Percentiles rank a stretch among this genome's conserved stretches.
Conservation (phyloP, 2,329 filamentous ascomycete genomes). For the Fusarium domesticum region DNA sequence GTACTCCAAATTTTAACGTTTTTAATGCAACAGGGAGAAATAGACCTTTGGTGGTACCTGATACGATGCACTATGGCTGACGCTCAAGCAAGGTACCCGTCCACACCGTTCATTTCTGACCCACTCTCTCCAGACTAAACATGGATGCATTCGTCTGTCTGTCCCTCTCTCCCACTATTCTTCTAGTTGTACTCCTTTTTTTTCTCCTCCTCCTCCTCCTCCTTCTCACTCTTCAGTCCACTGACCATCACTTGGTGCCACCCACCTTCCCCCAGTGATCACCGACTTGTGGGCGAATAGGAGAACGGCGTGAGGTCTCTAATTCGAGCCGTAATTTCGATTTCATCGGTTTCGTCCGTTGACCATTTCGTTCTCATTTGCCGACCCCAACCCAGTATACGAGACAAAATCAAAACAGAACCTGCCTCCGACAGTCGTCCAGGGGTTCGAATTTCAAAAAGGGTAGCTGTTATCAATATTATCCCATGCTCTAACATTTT, state of each 20-base stretch:
- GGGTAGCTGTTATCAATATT: too few relatives aligned
- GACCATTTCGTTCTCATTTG: constrained; percentile 1
- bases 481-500: not conserved
- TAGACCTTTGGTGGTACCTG: constrained; percentile 17
- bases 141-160: not conserved
- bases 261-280: constrained; percentile 8
- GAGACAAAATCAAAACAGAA: constrained; percentile 3
- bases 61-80: constrained; percentile 12
- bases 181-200: too few relatives aligned
- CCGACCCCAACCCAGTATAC: not conserved
- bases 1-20: too few relatives aligned
- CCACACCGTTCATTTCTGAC: not conserved
- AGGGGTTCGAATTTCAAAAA: constrained; percentile 13
- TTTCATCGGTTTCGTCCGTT: constrained; percentile 8
- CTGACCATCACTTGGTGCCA: too few relatives aligned
- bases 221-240: too few relatives aligned
- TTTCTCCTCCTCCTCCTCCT: too few relatives aligned
- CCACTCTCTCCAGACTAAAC: not conserved
- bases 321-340: constrained; percentile 27
- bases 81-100: constrained; percentile 22
- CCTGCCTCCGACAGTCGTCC: constrained; percentile 16
- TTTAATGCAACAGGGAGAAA: too few relatives aligned
- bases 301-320: constrained; percentile 27
- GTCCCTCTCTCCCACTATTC: not conserved
- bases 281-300: constrained; percentile 22